These are phyloP conservation scores for Ceratocystis colombiana DNA, from an alignment of 2,329 filamentous ascomycete genomes.

Conservation along the genomic window DNA sequence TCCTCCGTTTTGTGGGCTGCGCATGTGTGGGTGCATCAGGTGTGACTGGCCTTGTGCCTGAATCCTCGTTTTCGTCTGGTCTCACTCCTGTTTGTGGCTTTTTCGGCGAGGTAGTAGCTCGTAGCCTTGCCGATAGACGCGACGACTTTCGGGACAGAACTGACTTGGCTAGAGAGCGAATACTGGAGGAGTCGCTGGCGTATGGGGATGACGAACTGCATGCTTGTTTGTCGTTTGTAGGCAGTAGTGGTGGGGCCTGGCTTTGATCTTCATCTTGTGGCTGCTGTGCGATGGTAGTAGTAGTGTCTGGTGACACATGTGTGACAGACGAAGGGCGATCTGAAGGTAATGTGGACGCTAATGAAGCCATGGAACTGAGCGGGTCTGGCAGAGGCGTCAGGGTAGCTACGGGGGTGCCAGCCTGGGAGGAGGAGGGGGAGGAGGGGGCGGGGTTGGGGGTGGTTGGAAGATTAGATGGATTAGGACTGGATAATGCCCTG, in stretches of 20 bases:
- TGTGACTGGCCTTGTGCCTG: background rate
- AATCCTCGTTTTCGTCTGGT: background rate
- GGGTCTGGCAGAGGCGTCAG: constrained; percentile 42
- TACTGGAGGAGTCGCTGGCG: constrained; percentile 34
- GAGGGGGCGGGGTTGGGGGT: constrained; percentile 35
- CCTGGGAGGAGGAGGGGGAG: constrained; percentile 29
- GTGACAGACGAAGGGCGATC: constrained; percentile 32
- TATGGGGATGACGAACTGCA: constrained; percentile 32
- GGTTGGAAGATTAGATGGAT: background rate
- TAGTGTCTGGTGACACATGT: background rate
- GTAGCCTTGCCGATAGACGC: constrained; percentile 17
- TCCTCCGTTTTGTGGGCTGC: background rate
- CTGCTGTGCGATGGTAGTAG: constrained; percentile 19
- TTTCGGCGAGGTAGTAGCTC: constrained; percentile 6
- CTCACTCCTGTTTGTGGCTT: background rate
- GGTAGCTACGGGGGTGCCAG: constrained; percentile 33
- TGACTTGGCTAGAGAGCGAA: constrained; percentile 48
- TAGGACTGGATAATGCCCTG: constrained; percentile 44
- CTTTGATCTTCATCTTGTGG: constrained; percentile 10
- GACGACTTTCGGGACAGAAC: constrained; percentile 42
- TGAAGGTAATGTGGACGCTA: constrained; percentile 32
- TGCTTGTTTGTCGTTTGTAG: constrained; percentile 31
- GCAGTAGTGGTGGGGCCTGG: background rate
- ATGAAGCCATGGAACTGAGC: constrained; percentile 27
- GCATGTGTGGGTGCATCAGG: too few relatives aligned